Evolutionary conservation across 176 grass and related monocot species (phyloP), one percentile per base, ranked within the genome.

Genomic region (Zoysia japonica): DNA sequence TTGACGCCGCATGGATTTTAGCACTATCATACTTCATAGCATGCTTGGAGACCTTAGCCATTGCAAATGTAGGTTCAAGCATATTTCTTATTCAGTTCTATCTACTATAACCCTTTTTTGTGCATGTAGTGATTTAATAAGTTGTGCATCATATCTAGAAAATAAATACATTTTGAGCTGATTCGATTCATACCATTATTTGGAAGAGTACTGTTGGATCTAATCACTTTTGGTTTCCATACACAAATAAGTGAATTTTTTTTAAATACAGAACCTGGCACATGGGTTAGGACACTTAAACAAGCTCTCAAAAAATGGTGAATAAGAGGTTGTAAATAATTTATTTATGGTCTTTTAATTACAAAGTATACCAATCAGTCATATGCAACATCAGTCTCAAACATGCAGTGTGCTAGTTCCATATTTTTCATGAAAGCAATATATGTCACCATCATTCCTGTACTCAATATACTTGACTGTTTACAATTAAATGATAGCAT

Each of bases 21-120:
- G 89, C 74, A 36, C 80, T 97, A 13, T 94, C 91, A 43, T 97
- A 97, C 84, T 94, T 94, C 80, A 89, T 97, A 83, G 95, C 95
- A 19, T 97, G 90, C 80, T 77, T 94, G 85, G 95, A 97, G 74
- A 97, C 95, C 43, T 9, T 97, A 82, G 91, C 95, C 42, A 97
- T 97, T 84, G 72, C 95, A 92, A 97, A 97, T 90, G 95, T 97
- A 94, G 69, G 90, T 82, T 73, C 10, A 17, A 42, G 67, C 39
- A 43, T 83, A 78, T 72, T 67, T 78, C 43, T 60, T 20, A n/a
- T 14, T 60, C 42, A 20, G 7, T 53, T 67, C 48, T 11, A 43
- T n/a, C 41, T 28, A 72, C 3, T 65, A 78, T 6, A 0, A 54
- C 1, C 72, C 64, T 2, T 51, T 63, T 37, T 53, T 28, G 20